Percentiles rank a stretch among this genome's conserved stretches.
Conservation (phyloP, 1,284 basidiomycete species). For the Somion occarium region DNA sequence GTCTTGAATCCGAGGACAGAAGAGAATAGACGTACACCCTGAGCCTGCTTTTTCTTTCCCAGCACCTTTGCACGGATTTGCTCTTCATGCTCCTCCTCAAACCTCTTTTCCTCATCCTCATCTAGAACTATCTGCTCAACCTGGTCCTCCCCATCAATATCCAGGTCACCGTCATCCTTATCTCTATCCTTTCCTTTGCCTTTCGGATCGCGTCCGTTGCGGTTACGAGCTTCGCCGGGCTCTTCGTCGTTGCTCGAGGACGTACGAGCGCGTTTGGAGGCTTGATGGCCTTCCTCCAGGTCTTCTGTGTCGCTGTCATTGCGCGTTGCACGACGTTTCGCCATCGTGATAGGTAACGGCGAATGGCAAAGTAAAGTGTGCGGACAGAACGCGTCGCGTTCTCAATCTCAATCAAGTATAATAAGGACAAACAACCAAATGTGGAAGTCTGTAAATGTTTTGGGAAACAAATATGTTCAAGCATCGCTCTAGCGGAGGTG, state of each 20-base stretch:
- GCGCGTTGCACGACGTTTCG: conserved; percentile 8
- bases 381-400: conserved; percentile 9
- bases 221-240: neutral
- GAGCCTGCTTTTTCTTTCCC: conserved; percentile 39
- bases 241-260: neutral
- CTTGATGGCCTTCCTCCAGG: conserved; percentile 5
- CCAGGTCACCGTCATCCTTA: neutral
- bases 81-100: conserved; percentile 56
- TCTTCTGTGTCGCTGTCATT: conserved; percentile 12
- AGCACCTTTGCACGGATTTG: conserved; percentile 51
- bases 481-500: too few relatives aligned
- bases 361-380: conserved; percentile 1
- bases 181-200: conserved; percentile 6
- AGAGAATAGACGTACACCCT: conserved; percentile 44
- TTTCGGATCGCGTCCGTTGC: neutral
- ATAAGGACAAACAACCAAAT: neutral
- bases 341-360: conserved; percentile 3
- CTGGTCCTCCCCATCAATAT: conserved; percentile 29
- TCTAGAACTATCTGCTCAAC: conserved; percentile 31
- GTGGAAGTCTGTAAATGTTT: too few relatives aligned
- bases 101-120: conserved; percentile 50
- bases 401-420: neutral
- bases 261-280: conserved; percentile 13
- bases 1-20: neutral
- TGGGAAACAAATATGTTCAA: too few relatives aligned